Evolutionary conservation across 495 filamentous ascomycete species (phyloP), one percentile per base, ranked within the genome.

Genomic region (Opeltia flavorubescens): DNA sequence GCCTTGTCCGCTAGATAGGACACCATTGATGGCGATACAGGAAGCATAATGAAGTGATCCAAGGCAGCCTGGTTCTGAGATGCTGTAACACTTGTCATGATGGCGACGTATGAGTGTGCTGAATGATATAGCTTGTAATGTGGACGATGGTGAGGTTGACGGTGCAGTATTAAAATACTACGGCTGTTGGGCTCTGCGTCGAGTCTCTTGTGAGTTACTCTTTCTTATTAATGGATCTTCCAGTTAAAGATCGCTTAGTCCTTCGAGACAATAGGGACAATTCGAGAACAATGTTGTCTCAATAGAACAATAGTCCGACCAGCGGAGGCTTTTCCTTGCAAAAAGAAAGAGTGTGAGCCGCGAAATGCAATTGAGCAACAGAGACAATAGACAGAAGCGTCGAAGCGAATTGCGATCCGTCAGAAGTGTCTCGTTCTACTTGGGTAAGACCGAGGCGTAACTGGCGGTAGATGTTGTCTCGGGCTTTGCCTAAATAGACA

Each of bases 21-120:
- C 52, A 98, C 79, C 93, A 96, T 96, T 31, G 82, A 77, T 45
- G 72, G 68, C 53, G 78, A 80, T 46, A 96, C 89, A 9, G 82
- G 82, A 52, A 75, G 70, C 54, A 82, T 81, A 61, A 96, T 75
- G 62, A 98, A 96, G 51, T 87, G 74, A 36, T 94, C 86, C 52
- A 98, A 78, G 27, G 91, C 91, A 47, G 77, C 77, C 60, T 84
- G 76, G 67, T 93, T 88, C 67, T 76, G 62, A 4, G 62, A 55
- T 33, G 62, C 44, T 17, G 62, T 64, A 27, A 58, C 54, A 28
- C 57, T 63, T 46, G 66, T 61, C 64, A 69, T 72, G 50, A 48
- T 60, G 50, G 34, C 6, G 24, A n/a, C 20, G 40, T 21, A 45
- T 38, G 15, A 27, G 18, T 34, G n/a, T 20, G 11, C 15, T 31